Conservation (phyloP, 768 basidiomycete genomes). For the Leccinum olivaceopallidum region DNA sequence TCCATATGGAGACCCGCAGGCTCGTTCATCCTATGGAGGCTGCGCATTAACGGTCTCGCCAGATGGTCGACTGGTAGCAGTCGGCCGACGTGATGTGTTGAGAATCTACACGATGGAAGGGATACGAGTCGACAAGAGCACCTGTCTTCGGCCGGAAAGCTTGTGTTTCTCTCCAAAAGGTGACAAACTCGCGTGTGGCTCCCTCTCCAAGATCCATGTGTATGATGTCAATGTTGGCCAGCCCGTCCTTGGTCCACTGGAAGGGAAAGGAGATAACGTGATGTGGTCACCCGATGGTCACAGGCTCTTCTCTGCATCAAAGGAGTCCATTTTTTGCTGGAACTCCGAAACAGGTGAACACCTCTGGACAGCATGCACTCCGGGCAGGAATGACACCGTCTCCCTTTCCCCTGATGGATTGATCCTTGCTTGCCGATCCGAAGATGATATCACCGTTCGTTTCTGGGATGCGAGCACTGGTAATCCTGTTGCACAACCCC, state of each 20-base stretch:
- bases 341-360: background rate
- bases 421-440: background rate
- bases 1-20: background rate
- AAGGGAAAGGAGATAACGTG: background rate
- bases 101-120: background rate
- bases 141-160: no score
- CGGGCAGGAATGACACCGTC: fast-evolving
- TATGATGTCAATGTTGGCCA: background rate
- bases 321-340: background rate
- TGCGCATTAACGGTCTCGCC: background rate
- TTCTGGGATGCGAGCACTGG: background rate
- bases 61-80: background rate
- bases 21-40: no score
- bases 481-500: background rate
- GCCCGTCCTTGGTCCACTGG: background rate
- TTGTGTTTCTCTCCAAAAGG: constrained; percentile 6
- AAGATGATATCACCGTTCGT: background rate
- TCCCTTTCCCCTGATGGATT: background rate
- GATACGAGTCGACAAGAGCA: background rate
- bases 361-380: background rate
- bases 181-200: constrained; percentile 3
- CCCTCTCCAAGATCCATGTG: background rate
- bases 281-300: constrained; percentile 9
- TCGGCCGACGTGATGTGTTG: background rate
- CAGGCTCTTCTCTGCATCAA: background rate